Evolutionary conservation across 805 yeast species (phyloP).

Genomic region (Isabelozyma pseudorhagii): DNA sequence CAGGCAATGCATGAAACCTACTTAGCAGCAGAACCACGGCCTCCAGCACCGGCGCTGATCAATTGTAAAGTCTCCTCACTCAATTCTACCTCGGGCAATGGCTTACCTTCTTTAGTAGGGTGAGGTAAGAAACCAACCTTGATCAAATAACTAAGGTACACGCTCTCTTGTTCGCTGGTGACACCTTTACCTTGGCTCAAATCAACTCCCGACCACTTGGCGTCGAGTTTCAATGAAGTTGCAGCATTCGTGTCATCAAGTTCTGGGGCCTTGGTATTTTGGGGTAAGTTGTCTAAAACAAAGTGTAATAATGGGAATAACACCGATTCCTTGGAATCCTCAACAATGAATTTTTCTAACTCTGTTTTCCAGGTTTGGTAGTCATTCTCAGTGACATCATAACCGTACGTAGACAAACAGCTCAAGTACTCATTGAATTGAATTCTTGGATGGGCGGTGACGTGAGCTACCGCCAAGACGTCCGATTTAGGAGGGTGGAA

Average conservation of each 20-base stretch:
- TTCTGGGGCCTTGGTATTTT: slow-evolving; percentile 92
- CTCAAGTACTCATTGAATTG: slow-evolving; percentile 73
- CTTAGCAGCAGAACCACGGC: slow-evolving; percentile 65
- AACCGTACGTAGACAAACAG: slow-evolving; percentile 68
- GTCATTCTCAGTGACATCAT: slow-evolving; percentile 55
- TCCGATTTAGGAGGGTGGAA: slow-evolving; percentile 63
- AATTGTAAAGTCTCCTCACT: slow-evolving; percentile 53
- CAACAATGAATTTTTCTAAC: slow-evolving; percentile 75
- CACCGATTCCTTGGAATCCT: slow-evolving; percentile 75
- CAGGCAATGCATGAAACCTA: slow-evolving; percentile 5
- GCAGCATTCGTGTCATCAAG: slow-evolving; percentile 83
- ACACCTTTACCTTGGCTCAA: slow-evolving; percentile 72
- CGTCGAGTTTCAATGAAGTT: slow-evolving; percentile 62
- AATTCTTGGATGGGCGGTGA: slow-evolving; percentile 96
- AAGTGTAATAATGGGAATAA: slow-evolving; percentile 91
- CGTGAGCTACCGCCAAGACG: slow-evolving; percentile 77
- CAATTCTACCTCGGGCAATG: slow-evolving; percentile 57
- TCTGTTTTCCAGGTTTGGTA: slow-evolving; percentile 77
- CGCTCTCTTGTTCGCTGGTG: slow-evolving; percentile 60
- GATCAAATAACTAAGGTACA: slow-evolving; percentile 76
- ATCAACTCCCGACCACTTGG: slow-evolving; percentile 63
- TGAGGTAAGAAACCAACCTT: slow-evolving; percentile 75
- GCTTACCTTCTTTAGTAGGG: slow-evolving; percentile 46
- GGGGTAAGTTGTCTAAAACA: slow-evolving; percentile 89
- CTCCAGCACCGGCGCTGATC: slow-evolving; percentile 67